Percentiles rank a stretch among this genome's conserved stretches.
Conservation (phyloP, 257 asterid genomes). For the Solanum tarapatanum region DNA sequence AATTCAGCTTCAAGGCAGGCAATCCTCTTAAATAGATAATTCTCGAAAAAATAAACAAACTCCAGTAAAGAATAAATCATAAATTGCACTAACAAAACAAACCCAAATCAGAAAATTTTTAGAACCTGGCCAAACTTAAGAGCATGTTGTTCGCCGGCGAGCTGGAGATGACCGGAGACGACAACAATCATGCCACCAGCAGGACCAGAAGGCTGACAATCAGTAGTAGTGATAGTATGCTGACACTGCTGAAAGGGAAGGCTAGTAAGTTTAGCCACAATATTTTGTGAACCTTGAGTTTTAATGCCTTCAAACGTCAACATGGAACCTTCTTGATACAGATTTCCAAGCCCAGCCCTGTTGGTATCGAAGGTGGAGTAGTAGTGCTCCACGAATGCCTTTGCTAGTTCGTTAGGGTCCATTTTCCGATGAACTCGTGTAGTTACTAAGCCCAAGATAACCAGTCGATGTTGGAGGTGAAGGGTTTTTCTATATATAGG, state of each 20-base stretch:
- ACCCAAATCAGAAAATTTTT: not conserved
- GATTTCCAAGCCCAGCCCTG: conserved; percentile 21
- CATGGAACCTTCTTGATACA: conserved; percentile 42
- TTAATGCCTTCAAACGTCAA: conserved; percentile 45
- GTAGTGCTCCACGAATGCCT: conserved; percentile 51
- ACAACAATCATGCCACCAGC: conserved; percentile 45
- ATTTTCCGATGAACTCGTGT: not conserved
- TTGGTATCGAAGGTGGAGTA: conserved; percentile 37
- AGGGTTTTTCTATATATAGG: not conserved
- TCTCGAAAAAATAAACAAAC: not conserved
- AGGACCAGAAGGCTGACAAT: conserved; percentile 54
- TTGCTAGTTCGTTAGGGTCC: conserved; percentile 43
- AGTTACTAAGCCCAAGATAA: not conserved
- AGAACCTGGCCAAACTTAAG: conserved; percentile 30
- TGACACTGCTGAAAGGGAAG: conserved; percentile 50
- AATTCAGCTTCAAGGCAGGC: not conserved
- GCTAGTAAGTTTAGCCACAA: conserved; percentile 21
- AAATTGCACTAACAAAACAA: not conserved
- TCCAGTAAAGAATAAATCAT: not conserved
- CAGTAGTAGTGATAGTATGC: conserved; percentile 38
- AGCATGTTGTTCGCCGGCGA: conserved; percentile 40
- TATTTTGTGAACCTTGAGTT: conserved; percentile 30
- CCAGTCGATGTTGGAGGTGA: not conserved
- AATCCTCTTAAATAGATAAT: not conserved
- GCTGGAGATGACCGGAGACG: conserved; percentile 38